These are phyloP conservation scores for Oxyria digyna DNA, from an alignment of 148 eudicot genomes.

Conservation along the genomic window DNA sequence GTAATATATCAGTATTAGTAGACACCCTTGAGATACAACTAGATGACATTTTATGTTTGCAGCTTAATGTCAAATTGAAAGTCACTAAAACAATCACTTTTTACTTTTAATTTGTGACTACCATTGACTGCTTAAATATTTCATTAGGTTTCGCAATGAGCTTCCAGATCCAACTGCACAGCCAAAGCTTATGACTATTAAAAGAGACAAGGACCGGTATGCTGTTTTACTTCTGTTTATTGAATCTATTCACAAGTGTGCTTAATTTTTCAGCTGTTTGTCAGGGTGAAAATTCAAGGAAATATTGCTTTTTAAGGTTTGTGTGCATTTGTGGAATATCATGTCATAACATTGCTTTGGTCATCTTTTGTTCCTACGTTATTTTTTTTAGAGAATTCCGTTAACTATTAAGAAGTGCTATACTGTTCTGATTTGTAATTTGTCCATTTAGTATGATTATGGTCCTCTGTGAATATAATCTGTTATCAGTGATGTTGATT, in stretches of 20 bases:
- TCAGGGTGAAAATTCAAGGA: neutral
- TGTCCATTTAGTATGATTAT: neutral
- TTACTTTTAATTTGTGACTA: neutral
- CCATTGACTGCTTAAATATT: neutral
- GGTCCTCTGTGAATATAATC: neutral
- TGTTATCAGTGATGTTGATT: neutral
- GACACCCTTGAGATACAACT: neutral
- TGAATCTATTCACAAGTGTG: neutral
- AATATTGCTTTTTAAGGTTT: too few species aligned
- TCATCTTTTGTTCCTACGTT: neutral
- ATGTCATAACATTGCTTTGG: too few species aligned
- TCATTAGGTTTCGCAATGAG: constrained; percentile 80
- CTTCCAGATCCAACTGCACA: constrained; percentile 92
- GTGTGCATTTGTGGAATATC: too few species aligned
- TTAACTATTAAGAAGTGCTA: neutral
- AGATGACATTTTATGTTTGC: too few species aligned
- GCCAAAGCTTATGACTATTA: constrained; percentile 63
- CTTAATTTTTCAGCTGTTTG: neutral
- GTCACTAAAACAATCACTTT: neutral
- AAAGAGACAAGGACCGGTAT: constrained; percentile 82
- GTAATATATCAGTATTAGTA: neutral
- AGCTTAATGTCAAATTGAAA: too few species aligned
- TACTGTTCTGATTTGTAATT: neutral
- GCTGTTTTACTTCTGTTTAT: constrained; percentile 4
- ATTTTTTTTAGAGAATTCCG: neutral